Base-by-base conservation (phyloP, 2,329 filamentous ascomycete genomes). In the Talaromyces sp. region DNA sequence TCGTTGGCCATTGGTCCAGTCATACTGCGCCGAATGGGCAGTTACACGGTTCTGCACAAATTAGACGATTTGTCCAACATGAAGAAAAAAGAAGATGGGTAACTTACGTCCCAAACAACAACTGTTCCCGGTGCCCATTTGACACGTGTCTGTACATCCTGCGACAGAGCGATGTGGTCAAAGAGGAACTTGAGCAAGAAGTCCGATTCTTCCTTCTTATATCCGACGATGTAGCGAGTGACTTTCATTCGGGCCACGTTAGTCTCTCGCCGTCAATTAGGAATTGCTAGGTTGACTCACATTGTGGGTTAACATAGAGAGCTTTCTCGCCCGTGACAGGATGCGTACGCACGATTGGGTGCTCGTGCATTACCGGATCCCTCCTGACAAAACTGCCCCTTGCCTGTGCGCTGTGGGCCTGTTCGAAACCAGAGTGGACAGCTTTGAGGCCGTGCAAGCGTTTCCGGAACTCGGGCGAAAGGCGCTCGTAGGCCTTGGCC, bases 141-240 rank as follows among this genome's bases (percentile, higher is more conserved):
- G 56, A 96, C 82, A 27, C 90, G 84, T 5, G 82, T 82, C 67
- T 93, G 90, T 72, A 92, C 85, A 70, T 92, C 89, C 56, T 88
- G 85, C 22, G 88, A 88, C 47, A 84, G 82, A 0, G 87, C 88
- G 58, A 92, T 85, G 69, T 92, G 90, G 69, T 91, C 85, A 72
- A 88, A 92, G 17, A 93, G 76, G 78, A 92, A 92, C 69, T 91
- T 90, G 49, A 53, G 81, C 10, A 93, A 78, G 55, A 82, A 82
- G 65, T 96, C 92, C 1, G 88, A 91, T 72, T 96, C 92, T 71
- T 96, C 92, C 71, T 92, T 91, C 77, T 96, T 96, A 70, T 88
- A 85, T 13, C 91, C 91, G 1, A 93, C 84, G 59, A 96, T 93
- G 32, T 87, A 82, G 57, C 91, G 87, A 4, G 90, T 93, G 77